Evolutionary conservation across 148 eudicot genomes (phyloP), one percentile per base, ranked within the genome.

Genomic region (Linanthus parryae): DNA sequence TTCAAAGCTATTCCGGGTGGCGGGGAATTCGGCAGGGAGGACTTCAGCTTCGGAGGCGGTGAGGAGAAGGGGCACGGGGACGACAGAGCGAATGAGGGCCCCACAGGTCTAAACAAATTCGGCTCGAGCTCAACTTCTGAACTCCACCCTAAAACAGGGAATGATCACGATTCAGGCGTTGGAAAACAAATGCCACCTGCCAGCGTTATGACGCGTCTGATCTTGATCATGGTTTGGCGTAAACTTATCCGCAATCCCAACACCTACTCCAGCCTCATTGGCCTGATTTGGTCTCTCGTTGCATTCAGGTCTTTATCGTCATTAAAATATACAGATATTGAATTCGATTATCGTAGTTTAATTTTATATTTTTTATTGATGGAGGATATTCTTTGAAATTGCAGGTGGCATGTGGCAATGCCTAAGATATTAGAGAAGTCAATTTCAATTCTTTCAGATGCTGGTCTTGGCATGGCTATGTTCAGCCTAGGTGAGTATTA

Each of bases 401-500:
- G 73, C 73, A 88, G 97, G 78, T 88, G 83, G 86, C 59, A 84
- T 75, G 87, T 88, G 76, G 47, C 46, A 15, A 84, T 88, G 97
- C 97, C 97, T 0, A 66, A 49, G 69, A 77, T 88, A 54, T 16
- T 88, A 39, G 63, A 56, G 54, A 38, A 61, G 12, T 88, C 94
- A 6, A 88, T 88, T 24, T 67, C 81, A 2, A 88, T 88, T 46
- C 75, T 88, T 20, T 88, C 97, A 1, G 87, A 88, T 71, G 97
- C 94, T 54, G 94, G 97, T 1, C 94, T 88, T 35, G 97, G 97
- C 49, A 84, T 88, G 97, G 94, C 96, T 52, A 88, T 88, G 97
- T 84, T 84, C 63, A 88, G 97, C 63, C 73, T 88, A 62, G 97
- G 94, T 88, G 37, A 62, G 52, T 23, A 30, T 16, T 34, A 31